Conservation (phyloP, 202 grass and related monocot genomes). For the Eragrostis tef region DNA sequence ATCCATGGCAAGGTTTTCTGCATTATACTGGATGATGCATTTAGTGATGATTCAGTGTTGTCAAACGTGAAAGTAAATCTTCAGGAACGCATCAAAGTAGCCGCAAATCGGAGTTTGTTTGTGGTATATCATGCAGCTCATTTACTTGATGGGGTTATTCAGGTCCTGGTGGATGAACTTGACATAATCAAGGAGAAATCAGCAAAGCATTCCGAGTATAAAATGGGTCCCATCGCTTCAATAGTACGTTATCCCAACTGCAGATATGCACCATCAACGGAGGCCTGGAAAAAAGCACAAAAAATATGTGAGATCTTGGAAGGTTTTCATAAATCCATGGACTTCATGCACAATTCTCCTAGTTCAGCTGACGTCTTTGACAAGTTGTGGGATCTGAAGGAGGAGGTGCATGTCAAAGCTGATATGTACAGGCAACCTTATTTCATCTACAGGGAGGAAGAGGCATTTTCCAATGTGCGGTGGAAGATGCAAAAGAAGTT, state of each 20-base stretch:
- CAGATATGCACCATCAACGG: constrained; percentile 29
- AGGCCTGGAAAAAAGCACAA: background rate
- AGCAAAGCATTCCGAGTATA: constrained; percentile 20
- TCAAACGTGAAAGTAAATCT: constrained; percentile 15
- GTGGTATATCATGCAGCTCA: constrained; percentile 35
- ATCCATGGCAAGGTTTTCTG: constrained; percentile 44
- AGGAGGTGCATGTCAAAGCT: background rate
- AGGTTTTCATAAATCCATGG: background rate
- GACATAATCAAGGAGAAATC: constrained; percentile 37
- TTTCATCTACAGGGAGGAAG: background rate
- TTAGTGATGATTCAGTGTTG: constrained; percentile 43
- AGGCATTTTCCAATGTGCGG: background rate
- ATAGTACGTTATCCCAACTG: constrained; percentile 40
- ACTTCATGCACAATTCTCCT: background rate
- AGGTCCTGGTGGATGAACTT: constrained; percentile 46
- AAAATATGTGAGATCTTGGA: constrained; percentile 27
- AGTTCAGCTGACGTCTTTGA: constrained; percentile 22
- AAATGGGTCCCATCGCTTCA: constrained; percentile 7
- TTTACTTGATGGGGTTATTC: constrained; percentile 41
- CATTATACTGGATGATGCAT: constrained; percentile 44
- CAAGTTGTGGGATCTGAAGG: constrained; percentile 26
- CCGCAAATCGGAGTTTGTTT: constrained; percentile 40
- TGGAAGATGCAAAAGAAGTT: constrained; percentile 42
- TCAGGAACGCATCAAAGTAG: constrained; percentile 2
- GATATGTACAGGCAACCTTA: background rate